These are phyloP conservation scores for Kwoniella shivajii DNA, from an alignment of 1,284 basidiomycete species.

Conservation along the genomic window DNA sequence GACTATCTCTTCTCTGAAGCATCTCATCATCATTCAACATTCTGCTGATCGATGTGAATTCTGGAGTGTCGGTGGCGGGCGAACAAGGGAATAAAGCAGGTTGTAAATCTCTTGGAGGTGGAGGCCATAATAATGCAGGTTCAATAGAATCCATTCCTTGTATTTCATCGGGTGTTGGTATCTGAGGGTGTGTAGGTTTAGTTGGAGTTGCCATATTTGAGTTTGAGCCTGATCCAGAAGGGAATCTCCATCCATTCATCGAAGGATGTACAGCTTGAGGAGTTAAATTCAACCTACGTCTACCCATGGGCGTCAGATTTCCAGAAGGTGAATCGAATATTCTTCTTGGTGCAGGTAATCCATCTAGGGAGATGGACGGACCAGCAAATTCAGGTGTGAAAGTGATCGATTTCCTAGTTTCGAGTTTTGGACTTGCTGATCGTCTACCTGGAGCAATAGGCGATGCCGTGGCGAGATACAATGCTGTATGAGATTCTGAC, in stretches of 20 bases:
- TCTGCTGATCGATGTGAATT: slow-evolving; percentile 6
- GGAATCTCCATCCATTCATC: slow-evolving; percentile 49
- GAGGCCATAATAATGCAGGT: slow-evolving; percentile 33
- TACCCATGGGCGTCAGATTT: slow-evolving; percentile 14
- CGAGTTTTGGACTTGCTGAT: slow-evolving; percentile 41
- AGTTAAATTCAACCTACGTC: slow-evolving; percentile 28
- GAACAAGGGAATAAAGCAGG: slow-evolving; percentile 40
- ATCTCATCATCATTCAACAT: not conserved
- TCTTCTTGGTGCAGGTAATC: slow-evolving; percentile 7
- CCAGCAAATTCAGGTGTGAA: slow-evolving; percentile 45
- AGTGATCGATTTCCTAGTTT: slow-evolving; percentile 35
- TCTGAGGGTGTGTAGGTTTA: slow-evolving; percentile 1
- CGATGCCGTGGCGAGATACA: slow-evolving; percentile 50
- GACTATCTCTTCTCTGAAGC: slow-evolving; percentile 7
- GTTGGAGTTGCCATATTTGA: slow-evolving; percentile 30
- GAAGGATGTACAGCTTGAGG: slow-evolving; percentile 37
- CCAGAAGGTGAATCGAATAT: slow-evolving; percentile 26
- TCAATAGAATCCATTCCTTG: slow-evolving; percentile 9
- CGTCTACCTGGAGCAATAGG: slow-evolving; percentile 31
- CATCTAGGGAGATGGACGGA: slow-evolving; percentile 27
- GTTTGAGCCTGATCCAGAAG: slow-evolving; percentile 17
- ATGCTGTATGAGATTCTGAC: slow-evolving; percentile 50
- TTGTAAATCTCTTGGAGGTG: slow-evolving; percentile 27
- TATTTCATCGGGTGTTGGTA: not conserved
- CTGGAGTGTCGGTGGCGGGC: slow-evolving; percentile 28